These are phyloP conservation scores for Clonostachys solani DNA, from an alignment of 2,329 filamentous ascomycete genomes.

Conservation along the genomic window DNA sequence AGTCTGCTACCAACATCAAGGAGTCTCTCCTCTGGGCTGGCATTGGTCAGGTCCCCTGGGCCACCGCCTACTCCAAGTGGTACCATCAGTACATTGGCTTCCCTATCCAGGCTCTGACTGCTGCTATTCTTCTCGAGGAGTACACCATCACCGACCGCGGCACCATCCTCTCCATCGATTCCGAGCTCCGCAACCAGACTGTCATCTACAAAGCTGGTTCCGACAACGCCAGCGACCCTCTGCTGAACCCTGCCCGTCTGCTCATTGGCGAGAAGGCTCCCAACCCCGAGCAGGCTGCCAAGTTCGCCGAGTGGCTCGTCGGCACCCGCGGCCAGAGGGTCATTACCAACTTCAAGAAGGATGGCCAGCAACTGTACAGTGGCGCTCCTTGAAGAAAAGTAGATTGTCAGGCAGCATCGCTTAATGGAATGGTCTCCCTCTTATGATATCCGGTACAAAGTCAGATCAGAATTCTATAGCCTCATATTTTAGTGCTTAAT, in stretches of 20 bases:
- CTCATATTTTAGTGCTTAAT: no score
- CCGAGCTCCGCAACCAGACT: constrained; percentile 21
- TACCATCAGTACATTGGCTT: constrained; percentile 41
- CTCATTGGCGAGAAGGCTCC: constrained; percentile 26
- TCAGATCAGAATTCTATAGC: no score
- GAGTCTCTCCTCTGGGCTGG: constrained; percentile 37
- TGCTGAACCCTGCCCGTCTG: constrained; percentile 37
- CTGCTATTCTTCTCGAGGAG: constrained; percentile 32
- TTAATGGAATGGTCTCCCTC: no score
- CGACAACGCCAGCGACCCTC: constrained; percentile 25
- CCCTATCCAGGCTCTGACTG: constrained; percentile 36
- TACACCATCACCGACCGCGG: constrained; percentile 43
- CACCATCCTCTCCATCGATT: constrained; percentile 32
- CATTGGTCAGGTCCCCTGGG: constrained; percentile 42
- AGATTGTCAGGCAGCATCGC: no score
- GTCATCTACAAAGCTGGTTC: constrained; percentile 27
- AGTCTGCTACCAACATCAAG: constrained; percentile 44
- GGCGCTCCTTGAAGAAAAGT: constrained; percentile 16
- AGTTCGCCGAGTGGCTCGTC: constrained; percentile 33
- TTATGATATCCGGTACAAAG: no score
- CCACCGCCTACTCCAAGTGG: constrained; percentile 35
- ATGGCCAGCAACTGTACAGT: constrained; percentile 28
- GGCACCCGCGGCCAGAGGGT: constrained; percentile 27
- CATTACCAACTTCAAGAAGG: constrained; percentile 28
- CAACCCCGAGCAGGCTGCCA: constrained; percentile 23